These are phyloP conservation scores for Papiliotrema laurentii DNA, from an alignment of 1,284 basidiomycete species.

Conservation along the genomic window DNA sequence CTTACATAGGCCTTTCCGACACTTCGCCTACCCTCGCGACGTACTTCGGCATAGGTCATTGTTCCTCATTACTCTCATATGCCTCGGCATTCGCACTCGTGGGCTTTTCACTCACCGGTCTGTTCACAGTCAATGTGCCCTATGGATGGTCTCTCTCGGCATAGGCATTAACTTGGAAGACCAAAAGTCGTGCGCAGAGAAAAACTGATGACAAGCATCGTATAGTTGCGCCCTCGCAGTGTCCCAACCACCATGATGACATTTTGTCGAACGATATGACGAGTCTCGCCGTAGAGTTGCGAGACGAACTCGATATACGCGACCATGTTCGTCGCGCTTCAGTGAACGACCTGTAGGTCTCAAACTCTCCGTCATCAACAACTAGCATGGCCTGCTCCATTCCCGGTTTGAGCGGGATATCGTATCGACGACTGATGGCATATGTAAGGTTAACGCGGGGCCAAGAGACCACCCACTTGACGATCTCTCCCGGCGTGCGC, in stretches of 20 bases:
- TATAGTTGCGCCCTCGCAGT: conserved; percentile 61
- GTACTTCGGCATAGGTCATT: no score
- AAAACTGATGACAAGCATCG: conserved; percentile 25
- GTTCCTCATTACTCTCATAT: no score
- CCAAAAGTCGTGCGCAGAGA: conserved; percentile 18
- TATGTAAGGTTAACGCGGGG: conserved; percentile 39
- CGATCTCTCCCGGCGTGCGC: conserved; percentile 45
- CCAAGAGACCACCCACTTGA: conserved; percentile 17
- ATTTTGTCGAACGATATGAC: conserved; percentile 64
- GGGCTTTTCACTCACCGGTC: no score
- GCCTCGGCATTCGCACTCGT: no score
- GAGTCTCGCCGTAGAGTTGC: conserved; percentile 54
- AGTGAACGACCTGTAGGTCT: conserved; percentile 59
- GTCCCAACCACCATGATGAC: conserved; percentile 67
- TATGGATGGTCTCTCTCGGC: conserved; percentile 55
- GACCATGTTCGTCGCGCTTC: conserved; percentile 67
- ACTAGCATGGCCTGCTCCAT: conserved; percentile 63
- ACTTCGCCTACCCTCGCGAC: conserved; percentile 4
- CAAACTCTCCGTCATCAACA: conserved; percentile 63
- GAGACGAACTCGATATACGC: conserved; percentile 63
- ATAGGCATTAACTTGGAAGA: conserved; percentile 61
- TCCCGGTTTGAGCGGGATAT: conserved; percentile 59
- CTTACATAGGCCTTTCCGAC: not conserved
- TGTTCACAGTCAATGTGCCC: conserved; percentile 63
- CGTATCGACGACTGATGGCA: conserved; percentile 55